phyloP scores from a whole-genome alignment of 2,329 filamentous ascomycete genomes.

The Conoideocrella luteorostrata region DNA sequence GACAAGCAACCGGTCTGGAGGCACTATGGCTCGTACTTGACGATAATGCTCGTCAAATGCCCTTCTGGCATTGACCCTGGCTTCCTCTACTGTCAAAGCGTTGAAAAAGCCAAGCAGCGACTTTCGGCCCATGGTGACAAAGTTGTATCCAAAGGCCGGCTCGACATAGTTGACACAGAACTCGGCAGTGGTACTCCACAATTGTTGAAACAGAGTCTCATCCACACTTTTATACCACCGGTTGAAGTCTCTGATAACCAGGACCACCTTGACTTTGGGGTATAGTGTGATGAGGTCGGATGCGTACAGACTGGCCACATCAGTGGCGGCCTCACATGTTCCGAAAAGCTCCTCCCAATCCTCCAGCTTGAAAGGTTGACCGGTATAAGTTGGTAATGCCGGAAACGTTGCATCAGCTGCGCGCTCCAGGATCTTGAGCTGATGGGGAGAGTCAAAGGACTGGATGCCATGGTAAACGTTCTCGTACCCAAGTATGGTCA shows the following conservation, averaged over 20 bases:
- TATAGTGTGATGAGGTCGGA: conserved; percentile 22
- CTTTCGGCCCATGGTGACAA: conserved; percentile 18
- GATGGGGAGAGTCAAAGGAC: too few relatives aligned
- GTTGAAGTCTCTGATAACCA: conserved; percentile 24
- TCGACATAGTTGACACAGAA: conserved; percentile 18
- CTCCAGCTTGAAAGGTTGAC: conserved; percentile 17
- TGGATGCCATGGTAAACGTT: conserved; percentile 28
- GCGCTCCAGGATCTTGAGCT: too few relatives aligned
- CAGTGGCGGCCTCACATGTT: conserved; percentile 22
- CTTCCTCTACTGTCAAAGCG: conserved; percentile 16
- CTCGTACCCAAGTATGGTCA: conserved; percentile 25
- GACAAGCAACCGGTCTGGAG: conserved; percentile 20
- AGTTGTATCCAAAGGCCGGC: conserved; percentile 25
- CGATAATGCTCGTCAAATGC: conserved; percentile 24
- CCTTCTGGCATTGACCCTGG: conserved; percentile 14
- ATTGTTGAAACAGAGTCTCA: conserved; percentile 20
- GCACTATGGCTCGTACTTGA: conserved; percentile 20
- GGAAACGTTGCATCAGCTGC: conserved; percentile 25
- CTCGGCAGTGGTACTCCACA: conserved; percentile 14
- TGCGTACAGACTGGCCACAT: conserved; percentile 22
- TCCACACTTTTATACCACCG: conserved; percentile 25
- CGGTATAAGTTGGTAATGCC: conserved; percentile 20
- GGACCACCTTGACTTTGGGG: conserved; percentile 27
- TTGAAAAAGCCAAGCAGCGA: conserved; percentile 21
- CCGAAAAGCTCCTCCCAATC: conserved; percentile 29